Conservation (phyloP, 768 basidiomycete genomes). For the Neoboletus subvelutipes region DNA sequence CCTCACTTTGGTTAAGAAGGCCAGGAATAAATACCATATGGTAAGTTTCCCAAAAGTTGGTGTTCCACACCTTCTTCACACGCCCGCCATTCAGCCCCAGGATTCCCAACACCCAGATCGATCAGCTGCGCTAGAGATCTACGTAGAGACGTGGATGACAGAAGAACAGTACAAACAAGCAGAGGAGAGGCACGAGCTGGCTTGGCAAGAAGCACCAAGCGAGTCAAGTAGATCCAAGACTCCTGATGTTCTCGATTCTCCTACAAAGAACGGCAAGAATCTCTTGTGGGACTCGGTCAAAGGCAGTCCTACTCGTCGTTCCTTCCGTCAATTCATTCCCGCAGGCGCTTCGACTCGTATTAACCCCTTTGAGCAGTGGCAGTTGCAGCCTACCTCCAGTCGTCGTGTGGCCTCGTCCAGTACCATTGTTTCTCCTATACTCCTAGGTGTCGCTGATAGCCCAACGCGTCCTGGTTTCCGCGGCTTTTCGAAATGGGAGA, state of each 20-base stretch:
- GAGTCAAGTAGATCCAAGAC: constrained; percentile 44
- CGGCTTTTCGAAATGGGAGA: constrained; percentile 80
- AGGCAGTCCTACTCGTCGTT: constrained; percentile 40
- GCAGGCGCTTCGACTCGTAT: constrained; percentile 43
- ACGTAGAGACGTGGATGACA: constrained; percentile 76
- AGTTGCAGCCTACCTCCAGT: constrained; percentile 35
- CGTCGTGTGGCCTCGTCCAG: constrained; percentile 45
- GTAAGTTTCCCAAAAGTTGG: constrained; percentile 40
- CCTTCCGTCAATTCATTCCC: constrained; percentile 49
- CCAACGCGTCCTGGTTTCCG: constrained; percentile 48
- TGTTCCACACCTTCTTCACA: constrained; percentile 9
- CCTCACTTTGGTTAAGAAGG: constrained; percentile 69
- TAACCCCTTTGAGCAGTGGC: constrained; percentile 48
- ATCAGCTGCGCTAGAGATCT: constrained; percentile 64
- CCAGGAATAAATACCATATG: constrained; percentile 70
- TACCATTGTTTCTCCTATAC: constrained; percentile 25
- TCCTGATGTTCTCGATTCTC: constrained; percentile 39
- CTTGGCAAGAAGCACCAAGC: constrained; percentile 64
- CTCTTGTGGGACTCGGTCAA: constrained; percentile 68
- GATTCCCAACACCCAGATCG: constrained; percentile 81
- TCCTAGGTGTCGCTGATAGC: constrained; percentile 46
- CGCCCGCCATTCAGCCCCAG: constrained; percentile 50
- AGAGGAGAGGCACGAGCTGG: constrained; percentile 57
- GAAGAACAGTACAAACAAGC: constrained; percentile 70
- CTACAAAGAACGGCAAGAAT: constrained; percentile 54